Evolutionary conservation across 2,329 filamentous ascomycete species (phyloP), one percentile per base, ranked within the genome.

Genomic region (Scleromitrula shiraiana): DNA sequence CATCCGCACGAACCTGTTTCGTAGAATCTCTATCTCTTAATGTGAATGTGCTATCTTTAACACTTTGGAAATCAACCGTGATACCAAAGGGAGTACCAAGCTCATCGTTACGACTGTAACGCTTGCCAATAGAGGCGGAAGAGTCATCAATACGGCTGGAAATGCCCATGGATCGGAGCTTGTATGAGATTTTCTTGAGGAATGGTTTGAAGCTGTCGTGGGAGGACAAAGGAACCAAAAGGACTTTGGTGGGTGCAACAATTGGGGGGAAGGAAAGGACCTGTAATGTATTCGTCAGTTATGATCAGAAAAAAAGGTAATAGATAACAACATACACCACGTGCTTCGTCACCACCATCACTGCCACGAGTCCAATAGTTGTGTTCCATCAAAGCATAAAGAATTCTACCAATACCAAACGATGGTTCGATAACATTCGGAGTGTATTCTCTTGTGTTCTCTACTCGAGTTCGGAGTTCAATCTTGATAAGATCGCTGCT

Each of bases 341-440:
- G 86, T 46, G 88, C 83, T 66, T 93, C 89, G 57, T 91, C 86
- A 54, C 78, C 82, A 56, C 82, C 83, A 43, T 81, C 78, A 51
- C 65, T 74, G 46, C 65, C 75, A 55, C 93, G 85, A 46, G 83
- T 88, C 91, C 93, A 98, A 78, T 90, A 98, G 65, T 79, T 82
- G 70, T 98, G 93, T 72, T 98, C 93, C 64, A 95, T 85, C 61
- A 98, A 72, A 52, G 85, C 83, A 73, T 95, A 97, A 50, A 97
- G 73, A 54, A 97, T 96, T 60, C 91, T 82, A 51, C 91, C 93
- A 62, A 97, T 95, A 74, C 91, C 91, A 62, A 97, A 98, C 0
- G 91, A 97, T 2, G 91, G 93, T 72, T 98, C 93, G 59, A 97
- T 94, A 40, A 95, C 89, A 64, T 96, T 96, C 51, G 91, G 91